Base-by-base conservation (phyloP, 495 filamentous ascomycete species). In the Aspergillus ellipticus region DNA sequence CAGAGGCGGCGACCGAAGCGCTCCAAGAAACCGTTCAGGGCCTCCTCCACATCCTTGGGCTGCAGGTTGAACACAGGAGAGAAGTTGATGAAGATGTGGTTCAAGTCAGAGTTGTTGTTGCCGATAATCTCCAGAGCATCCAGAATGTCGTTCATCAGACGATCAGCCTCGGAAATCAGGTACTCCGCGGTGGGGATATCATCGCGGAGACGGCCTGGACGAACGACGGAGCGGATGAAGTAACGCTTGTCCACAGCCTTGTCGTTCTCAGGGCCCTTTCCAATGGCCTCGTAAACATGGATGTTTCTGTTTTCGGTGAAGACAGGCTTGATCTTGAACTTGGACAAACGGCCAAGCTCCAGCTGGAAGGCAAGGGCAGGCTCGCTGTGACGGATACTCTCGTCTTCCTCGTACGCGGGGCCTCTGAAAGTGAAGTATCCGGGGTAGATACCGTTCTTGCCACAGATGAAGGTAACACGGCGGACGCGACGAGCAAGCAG, bases 61-160 rank as follows among this genome's bases (percentile, higher is more conserved):
- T 89, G 78, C 35, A 98, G 82, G 65, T 92, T 90, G 85, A 98
- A 97, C 49, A 97, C 89, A 10, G 88, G 88, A 0, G 89, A 90
- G 79, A 98, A 98, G 82, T 98, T 97, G 79, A 98, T 91, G 82
- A 97, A 98, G 82, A 98, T 96, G 78, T 98, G 95, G 79, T 98
- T 98, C 64, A 98, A 80, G 80, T 98, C 94, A 45, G 94, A 96
- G 80, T 96, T 93, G 82, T 96, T 97, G 82, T 95, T 96, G 55
- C 95, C 95, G 64, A 97, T 92, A 63, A 98, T 95, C 82, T 98
- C 94, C 53, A 98, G 75, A 16, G 94, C 95, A 72, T 97, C 94
- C 46, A 98, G 81, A 68, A 98, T 97, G 66, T 98, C 94, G 73
- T 90, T 97, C 82, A 97, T 92, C 53, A 98, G 79, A 28, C 94